Evolutionary conservation across 257 asterid species (phyloP), one percentile per base, ranked within the genome.

Genomic region (Osmanthus fragrans): DNA sequence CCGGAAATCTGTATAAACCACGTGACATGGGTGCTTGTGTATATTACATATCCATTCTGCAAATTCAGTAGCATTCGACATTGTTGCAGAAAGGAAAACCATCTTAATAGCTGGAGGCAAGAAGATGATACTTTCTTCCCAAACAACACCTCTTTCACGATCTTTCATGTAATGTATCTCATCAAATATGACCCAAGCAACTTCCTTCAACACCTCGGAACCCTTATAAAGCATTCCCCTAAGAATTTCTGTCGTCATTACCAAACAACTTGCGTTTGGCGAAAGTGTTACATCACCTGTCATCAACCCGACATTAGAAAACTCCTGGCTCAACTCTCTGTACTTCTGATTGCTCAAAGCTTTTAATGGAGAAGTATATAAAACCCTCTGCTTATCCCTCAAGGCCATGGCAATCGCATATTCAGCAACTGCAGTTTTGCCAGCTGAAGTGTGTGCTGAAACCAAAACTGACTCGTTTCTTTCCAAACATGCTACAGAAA

Each of bases 81-180:
- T 96, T 0, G 99, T 96, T 7, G 99, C 98, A 1, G 99, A 96
- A 81, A 93, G 89, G 80, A 96, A 96, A 39, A 96, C 97, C 99
- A 96, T 96, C 87, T 96, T 96, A 56, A 96, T 96, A 27, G 97
- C 97, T 5, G 97, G 92, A n/a, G 99, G 99, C 87, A 96, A 87
- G 86, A 96, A 96, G 63, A 96, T 90, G 56, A 96, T 96, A 82
- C 97, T 96, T 77, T 96, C 99, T 82, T 96, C 99, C 98, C 98
- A 96, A 79, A 96, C 99, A 58, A 96, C 98, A 27, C 98, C 99
- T 81, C 99, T 86, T 77, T 96, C 99, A 11, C 99, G 93, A 81
- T 96, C 99, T 87, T 96, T 96, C 99, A 96, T 96, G 81, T 96
- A 96, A 87, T 96, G 99, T 78, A 96, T 96, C 89, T 96, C 99